Percentiles rank a stretch among this genome's conserved stretches.
These are phyloP conservation scores for Teunomyces pallodes DNA, from an alignment of 805 yeast genomes.

Conservation along the genomic window DNA sequence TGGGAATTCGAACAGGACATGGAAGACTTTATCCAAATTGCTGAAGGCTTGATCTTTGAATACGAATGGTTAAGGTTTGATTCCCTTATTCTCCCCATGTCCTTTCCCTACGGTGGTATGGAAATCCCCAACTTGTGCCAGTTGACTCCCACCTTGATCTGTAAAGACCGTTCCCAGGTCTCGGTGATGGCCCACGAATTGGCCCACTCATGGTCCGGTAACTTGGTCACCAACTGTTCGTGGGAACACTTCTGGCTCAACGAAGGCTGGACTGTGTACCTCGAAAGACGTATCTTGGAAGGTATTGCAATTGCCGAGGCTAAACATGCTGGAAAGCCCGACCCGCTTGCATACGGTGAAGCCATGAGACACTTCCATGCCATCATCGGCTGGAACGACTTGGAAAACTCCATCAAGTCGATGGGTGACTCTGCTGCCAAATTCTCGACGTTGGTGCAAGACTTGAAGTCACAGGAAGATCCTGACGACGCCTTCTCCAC, in stretches of 20 bases:
- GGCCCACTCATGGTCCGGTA: constrained; percentile 40
- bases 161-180: constrained; percentile 34
- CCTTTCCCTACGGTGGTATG: constrained; percentile 41
- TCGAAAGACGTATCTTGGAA: constrained; percentile 33
- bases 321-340: constrained; percentile 9
- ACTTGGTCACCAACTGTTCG: constrained; percentile 33
- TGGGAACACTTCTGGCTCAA: constrained; percentile 41
- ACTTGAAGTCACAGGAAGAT: constrained; percentile 56
- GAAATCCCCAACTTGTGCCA: constrained; percentile 36
- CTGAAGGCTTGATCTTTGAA: constrained; percentile 30
- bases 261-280: constrained; percentile 38
- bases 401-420: constrained; percentile 22
- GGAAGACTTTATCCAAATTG: constrained; percentile 33
- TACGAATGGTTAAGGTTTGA: constrained; percentile 36
- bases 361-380: constrained; percentile 29
- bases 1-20: constrained; percentile 37
- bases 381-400: constrained; percentile 31
- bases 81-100: constrained; percentile 31
- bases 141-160: constrained; percentile 33
- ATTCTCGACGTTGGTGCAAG: constrained; percentile 65
- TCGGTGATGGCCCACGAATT: constrained; percentile 37
- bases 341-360: constrained; percentile 26
- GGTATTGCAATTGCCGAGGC: constrained; percentile 22
- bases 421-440: constrained; percentile 43
- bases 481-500: constrained; percentile 33